These are phyloP conservation scores for Cercospora canescens DNA, from an alignment of 2,329 filamentous ascomycete species.

Conservation along the genomic window DNA sequence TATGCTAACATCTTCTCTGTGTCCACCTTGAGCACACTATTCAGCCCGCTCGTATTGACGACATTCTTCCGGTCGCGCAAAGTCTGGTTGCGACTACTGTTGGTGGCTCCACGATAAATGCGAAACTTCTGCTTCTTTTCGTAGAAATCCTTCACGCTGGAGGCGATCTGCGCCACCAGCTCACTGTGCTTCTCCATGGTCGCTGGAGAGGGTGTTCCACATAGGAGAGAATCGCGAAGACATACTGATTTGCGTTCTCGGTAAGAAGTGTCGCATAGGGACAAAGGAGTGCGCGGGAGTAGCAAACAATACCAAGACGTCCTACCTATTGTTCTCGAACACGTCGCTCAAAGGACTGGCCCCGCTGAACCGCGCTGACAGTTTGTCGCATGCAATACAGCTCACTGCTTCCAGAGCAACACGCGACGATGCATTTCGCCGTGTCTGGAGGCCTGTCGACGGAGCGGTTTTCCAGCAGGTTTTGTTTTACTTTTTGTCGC, in stretches of 20 bases:
- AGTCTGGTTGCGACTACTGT: constrained; percentile 64
- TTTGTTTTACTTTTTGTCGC: background rate
- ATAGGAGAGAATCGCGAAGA: background rate
- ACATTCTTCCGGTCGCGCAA: constrained; percentile 42
- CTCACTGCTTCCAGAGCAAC: background rate
- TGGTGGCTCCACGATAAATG: constrained; percentile 75
- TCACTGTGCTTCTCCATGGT: constrained; percentile 21
- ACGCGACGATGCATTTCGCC: background rate
- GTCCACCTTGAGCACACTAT: constrained; percentile 65
- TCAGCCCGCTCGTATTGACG: constrained; percentile 67
- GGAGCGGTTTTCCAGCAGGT: background rate
- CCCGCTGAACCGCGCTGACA: background rate
- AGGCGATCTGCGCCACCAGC: constrained; percentile 48
- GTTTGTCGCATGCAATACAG: background rate
- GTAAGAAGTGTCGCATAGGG: background rate
- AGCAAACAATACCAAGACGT: background rate
- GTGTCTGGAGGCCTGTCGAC: background rate
- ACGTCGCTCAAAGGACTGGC: background rate
- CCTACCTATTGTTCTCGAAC: constrained; percentile 2
- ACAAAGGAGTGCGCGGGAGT: background rate
- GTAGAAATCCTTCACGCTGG: constrained; percentile 52
- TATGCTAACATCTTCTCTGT: constrained; percentile 54
- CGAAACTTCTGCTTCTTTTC: constrained; percentile 61
- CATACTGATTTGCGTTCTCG: background rate
- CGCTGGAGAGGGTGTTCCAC: background rate